Base-by-base conservation (phyloP, 176 grass and related monocot genomes). In the Ananas comosus region DNA sequence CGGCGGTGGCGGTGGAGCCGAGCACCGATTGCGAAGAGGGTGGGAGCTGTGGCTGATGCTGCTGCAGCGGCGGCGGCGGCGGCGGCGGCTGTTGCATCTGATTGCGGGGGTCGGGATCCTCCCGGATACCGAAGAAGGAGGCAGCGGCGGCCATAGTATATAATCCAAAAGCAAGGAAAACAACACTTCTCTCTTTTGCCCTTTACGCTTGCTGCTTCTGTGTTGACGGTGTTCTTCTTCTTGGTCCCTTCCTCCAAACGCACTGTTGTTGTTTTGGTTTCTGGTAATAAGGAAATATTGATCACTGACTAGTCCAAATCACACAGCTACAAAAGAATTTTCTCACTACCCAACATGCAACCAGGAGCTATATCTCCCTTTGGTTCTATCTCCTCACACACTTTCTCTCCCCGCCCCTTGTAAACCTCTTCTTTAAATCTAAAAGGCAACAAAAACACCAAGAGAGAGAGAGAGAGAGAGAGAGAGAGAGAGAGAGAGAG, bases 51-150 rank as follows among this genome's bases (percentile, higher is more conserved):
- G 16, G 56, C n/a, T 6, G 56, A 2, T 7, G 56, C 13, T 17
- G 56, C 3, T 1, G 56, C 13, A 7, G 56, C 13, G n/a, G 56
- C 7, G 56, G 56, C 2, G 25, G 25, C 0, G 13, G 56, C 3
- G 17, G 56, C 13, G 56, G 56, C 7, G 56, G 56, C 2, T 17
- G 56, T 61, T 18, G 16, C 4, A 86, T 83, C 77, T 91, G 88
- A 5, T 17, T 16, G 56, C 2, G 56, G 56, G 63, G 64, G 52
- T 83, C 58, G 16, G 53, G 47, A 10, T 83, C 70, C 42, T 77
- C 81, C 14, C 61, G 80, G 70, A 87, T 85, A 73, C 80, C 86
- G 25, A 96, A 96, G 79, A 91, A 96, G 50, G 88, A 71, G 9
- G 73, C 76, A 53, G 88, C 83, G 16, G 88, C 86, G 16, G 56